Conservation (phyloP, 805 yeast genomes). For the Scheffersomyces amazonensis region DNA sequence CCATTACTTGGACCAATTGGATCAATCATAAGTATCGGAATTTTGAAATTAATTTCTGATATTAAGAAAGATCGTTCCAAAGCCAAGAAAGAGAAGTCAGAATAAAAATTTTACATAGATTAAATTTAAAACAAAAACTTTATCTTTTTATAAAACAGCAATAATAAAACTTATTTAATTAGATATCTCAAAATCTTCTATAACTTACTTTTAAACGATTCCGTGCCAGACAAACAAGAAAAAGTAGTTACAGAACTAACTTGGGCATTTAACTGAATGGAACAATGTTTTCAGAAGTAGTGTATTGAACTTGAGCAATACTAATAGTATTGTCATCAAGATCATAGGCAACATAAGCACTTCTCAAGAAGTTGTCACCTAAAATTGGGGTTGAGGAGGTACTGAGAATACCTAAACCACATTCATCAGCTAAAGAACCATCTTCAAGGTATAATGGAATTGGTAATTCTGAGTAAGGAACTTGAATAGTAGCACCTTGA, state of each 20-base stretch:
- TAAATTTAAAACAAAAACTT: too few relatives aligned
- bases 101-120: too few relatives aligned
- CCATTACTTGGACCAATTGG: constrained; percentile 86
- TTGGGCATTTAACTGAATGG: too few relatives aligned
- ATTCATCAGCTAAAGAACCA: constrained; percentile 34
- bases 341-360: constrained; percentile 60
- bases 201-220: neutral
- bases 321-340: constrained; percentile 50
- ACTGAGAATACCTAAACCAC: constrained; percentile 17
- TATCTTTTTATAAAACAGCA: too few relatives aligned
- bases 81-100: constrained; percentile 6
- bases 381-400: constrained; percentile 30
- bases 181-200: too few relatives aligned
- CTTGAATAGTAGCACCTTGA: constrained; percentile 14
- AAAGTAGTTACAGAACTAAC: neutral
- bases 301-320: constrained; percentile 46
- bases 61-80: constrained; percentile 22
- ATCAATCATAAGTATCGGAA: constrained; percentile 57
- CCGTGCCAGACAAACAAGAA: constrained; percentile 1
- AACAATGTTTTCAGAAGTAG: constrained; percentile 7
- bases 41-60: constrained; percentile 45
- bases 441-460: constrained; percentile 17
- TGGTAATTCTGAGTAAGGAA: constrained; percentile 13
- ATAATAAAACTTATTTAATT: too few relatives aligned
- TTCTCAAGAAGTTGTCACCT: constrained; percentile 60